phyloP scores from a whole-genome alignment of 768 basidiomycete genomes.

The Agaricus subrufescens region DNA sequence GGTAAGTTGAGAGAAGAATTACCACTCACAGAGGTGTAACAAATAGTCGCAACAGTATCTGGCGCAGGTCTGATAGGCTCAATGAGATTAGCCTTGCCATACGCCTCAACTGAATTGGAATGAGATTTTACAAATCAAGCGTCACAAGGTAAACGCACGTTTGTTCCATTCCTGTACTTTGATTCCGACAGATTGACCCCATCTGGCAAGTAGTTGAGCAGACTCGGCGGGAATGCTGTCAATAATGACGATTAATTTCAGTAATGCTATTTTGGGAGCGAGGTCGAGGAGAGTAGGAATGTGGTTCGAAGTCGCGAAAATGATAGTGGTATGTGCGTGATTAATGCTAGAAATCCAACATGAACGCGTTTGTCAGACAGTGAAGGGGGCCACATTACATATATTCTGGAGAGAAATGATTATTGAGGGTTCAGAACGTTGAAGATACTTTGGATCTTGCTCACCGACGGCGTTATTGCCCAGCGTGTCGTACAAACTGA shows the following conservation, averaged over 20 bases:
- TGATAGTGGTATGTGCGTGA: slow-evolving; percentile 76
- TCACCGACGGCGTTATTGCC: slow-evolving; percentile 85
- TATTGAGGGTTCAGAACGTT: not conserved
- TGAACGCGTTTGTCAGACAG: not conserved
- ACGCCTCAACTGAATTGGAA: slow-evolving; percentile 56
- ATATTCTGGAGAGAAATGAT: slow-evolving; percentile 46
- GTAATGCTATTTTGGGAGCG: slow-evolving; percentile 48
- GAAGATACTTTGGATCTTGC: slow-evolving; percentile 20
- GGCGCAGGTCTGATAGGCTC: slow-evolving; percentile 56
- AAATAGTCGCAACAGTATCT: slow-evolving; percentile 77
- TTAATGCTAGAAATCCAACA: slow-evolving; percentile 51
- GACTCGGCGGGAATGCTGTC: slow-evolving; percentile 52
- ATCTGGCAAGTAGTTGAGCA: slow-evolving; percentile 54
- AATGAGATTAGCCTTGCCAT: slow-evolving; percentile 61
- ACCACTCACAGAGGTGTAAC: slow-evolving; percentile 84
- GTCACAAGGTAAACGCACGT: slow-evolving; percentile 39
- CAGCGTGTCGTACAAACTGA: slow-evolving; percentile 91
- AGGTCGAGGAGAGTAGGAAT: slow-evolving; percentile 74
- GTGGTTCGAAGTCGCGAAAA: slow-evolving; percentile 74
- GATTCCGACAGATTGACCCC: slow-evolving; percentile 65
- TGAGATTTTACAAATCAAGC: not conserved
- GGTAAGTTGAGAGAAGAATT: not conserved
- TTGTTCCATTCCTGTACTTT: slow-evolving; percentile 62
- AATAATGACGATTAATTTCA: slow-evolving; percentile 78
- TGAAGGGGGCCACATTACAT: slow-evolving; percentile 43